These are phyloP conservation scores for Gossypium sturtianum DNA, from an alignment of 345 rosid genomes.

Conservation along the genomic window DNA sequence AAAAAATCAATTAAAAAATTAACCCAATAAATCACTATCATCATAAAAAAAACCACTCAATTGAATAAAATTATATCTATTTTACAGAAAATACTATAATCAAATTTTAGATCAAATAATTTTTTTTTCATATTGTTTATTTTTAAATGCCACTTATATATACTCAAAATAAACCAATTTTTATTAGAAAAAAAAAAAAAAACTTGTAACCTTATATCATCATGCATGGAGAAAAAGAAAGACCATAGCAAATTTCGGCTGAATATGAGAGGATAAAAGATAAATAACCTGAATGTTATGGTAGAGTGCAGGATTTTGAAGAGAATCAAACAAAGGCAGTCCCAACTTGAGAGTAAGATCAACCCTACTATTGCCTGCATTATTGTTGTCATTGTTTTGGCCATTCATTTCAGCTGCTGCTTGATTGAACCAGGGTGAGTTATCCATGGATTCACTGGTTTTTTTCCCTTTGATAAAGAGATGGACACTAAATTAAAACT, in stretches of 20 bases:
- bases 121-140: no score
- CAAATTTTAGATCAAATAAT: no score
- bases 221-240: not conserved
- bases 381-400: not conserved
- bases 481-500: not conserved
- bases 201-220: not conserved
- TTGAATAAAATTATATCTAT: no score
- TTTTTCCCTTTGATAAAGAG: not conserved
- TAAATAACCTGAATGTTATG: conserved; percentile 2
- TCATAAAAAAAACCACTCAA: no score
- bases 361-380: not conserved
- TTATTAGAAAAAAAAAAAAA: not conserved
- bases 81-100: no score
- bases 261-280: not conserved
- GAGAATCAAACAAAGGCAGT: not conserved
- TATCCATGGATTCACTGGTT: not conserved
- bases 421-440: not conserved
- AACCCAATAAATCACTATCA: no score
- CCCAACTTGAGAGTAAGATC: conserved; percentile 10
- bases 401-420: not conserved
- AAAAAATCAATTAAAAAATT: no score
- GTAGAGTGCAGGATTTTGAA: not conserved
- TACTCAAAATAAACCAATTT: no score
- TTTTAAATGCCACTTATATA: no score
- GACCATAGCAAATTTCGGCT: not conserved